Evolutionary conservation across 2,329 filamentous ascomycete genomes (phyloP).

Genomic region (Alternaria longipes): DNA sequence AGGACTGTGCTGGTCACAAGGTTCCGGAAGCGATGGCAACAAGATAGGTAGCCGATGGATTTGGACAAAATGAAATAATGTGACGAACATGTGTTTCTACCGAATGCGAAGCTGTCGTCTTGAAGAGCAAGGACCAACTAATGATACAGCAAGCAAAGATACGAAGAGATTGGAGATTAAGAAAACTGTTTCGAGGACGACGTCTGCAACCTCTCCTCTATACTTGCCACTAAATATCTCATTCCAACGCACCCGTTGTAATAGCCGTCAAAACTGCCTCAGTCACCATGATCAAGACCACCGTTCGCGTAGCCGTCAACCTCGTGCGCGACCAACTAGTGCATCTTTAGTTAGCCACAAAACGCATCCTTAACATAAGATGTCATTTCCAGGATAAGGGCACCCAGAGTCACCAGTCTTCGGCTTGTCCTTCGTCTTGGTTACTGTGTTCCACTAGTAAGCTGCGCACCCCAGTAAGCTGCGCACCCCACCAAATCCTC

Average conservation of each 20-base stretch:
- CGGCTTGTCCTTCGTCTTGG: neutral
- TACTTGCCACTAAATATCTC: neutral
- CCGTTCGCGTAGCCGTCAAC: neutral
- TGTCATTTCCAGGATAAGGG: neutral
- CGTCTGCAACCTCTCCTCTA: neutral
- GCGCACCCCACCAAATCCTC: too few relatives aligned
- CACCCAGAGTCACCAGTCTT: neutral
- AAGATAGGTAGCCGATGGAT: conserved; percentile 8
- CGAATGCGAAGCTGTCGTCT: neutral
- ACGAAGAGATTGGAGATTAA: neutral
- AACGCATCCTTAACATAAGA: neutral
- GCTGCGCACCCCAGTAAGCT: too few relatives aligned
- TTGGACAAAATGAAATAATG: too few relatives aligned
- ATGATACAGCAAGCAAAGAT: neutral
- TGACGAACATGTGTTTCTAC: neutral
- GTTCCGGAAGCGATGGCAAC: conserved; percentile 24
- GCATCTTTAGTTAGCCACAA: neutral
- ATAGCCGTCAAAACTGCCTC: conserved; percentile 1
- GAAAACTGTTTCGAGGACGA: too few relatives aligned
- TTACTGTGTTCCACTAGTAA: too few relatives aligned
- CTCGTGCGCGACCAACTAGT: neutral
- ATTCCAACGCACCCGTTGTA: neutral
- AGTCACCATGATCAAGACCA: conserved; percentile 12
- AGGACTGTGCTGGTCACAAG: conserved; percentile 39
- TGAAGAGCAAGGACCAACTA: neutral